Percentiles rank a stretch among this genome's conserved stretches.
These are phyloP conservation scores for Leccinum subtestaceum DNA, from an alignment of 768 basidiomycete species.

Conservation along the genomic window DNA sequence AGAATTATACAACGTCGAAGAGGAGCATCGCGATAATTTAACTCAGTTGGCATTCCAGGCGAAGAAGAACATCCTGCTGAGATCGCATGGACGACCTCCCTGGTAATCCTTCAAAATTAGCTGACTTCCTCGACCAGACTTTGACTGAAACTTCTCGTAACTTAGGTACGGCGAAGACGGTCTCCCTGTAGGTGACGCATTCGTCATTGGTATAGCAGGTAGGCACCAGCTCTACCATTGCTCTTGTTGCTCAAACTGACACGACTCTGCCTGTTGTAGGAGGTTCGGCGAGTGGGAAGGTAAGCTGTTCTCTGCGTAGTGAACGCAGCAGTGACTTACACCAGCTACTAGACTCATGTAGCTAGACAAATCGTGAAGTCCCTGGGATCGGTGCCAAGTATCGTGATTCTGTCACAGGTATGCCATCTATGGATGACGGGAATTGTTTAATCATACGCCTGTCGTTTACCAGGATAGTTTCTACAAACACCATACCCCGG, in stretches of 20 bases:
- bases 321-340: conserved; percentile 1
- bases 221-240: conserved; percentile 19
- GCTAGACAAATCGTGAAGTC: conserved; percentile 77
- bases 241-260: background rate
- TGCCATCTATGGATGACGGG: conserved; percentile 3
- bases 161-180: conserved; percentile 79
- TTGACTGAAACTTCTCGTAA: conserved; percentile 12
- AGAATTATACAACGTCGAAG: conserved; percentile 17
- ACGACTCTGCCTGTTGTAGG: conserved; percentile 39
- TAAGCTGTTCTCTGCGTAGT: conserved; percentile 28
- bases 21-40: conserved; percentile 16
- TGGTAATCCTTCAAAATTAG: conserved; percentile 47
- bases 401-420: conserved; percentile 90
- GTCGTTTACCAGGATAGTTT: conserved; percentile 74
- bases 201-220: conserved; percentile 86
- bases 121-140: conserved; percentile 6
- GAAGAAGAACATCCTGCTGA: conserved; percentile 74
- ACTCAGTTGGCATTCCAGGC: conserved; percentile 23
- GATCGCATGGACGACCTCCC: conserved; percentile 82
- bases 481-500: conserved; percentile 76
- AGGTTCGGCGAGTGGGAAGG: conserved; percentile 88
- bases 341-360: conserved; percentile 66
- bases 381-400: conserved; percentile 80
- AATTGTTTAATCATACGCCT: background rate
- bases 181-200: conserved; percentile 64